A percentile compares a stretch with the other conserved stretches of the same genome.
These are phyloP conservation scores for Penicillium robsamsonii DNA, from an alignment of 495 filamentous ascomycete species.

Conservation along the genomic window DNA sequence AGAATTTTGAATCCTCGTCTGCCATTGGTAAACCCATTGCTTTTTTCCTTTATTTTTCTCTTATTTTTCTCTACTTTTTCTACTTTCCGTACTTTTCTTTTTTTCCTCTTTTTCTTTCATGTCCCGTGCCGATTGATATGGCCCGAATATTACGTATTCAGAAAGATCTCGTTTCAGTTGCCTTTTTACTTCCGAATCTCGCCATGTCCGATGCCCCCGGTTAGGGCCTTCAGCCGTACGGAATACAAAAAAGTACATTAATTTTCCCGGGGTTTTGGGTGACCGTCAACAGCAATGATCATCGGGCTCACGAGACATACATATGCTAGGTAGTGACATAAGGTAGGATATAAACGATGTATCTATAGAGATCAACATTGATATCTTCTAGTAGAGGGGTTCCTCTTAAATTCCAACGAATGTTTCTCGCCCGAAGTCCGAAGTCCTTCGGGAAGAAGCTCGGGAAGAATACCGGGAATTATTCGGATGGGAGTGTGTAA, in stretches of 20 bases:
- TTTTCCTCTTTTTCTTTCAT: neutral
- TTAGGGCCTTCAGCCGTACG: neutral
- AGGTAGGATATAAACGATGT: neutral
- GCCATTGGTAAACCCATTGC: neutral
- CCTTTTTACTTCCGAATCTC: slow-evolving; percentile 1
- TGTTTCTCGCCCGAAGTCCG: neutral
- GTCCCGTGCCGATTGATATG: neutral
- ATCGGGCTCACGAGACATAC: neutral
- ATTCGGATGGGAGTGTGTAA: neutral
- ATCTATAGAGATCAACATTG: no score
- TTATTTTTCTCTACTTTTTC: no score
- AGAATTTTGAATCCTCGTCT: neutral
- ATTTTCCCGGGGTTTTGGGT: neutral
- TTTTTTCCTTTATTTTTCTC: neutral
- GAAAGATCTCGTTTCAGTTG: neutral
- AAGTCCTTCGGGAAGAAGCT: neutral
- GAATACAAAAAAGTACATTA: neutral
- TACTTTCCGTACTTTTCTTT: neutral
- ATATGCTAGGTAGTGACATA: neutral
- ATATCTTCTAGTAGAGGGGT: no score
- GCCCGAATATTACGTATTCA: slow-evolving; percentile 1
- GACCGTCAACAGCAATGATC: slow-evolving; percentile 1
- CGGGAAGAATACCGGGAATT: neutral
- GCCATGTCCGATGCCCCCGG: neutral
- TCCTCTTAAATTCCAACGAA: no score